Evolutionary conservation across 2,329 filamentous ascomycete species (phyloP).

Genomic region (Phoma sp.): DNA sequence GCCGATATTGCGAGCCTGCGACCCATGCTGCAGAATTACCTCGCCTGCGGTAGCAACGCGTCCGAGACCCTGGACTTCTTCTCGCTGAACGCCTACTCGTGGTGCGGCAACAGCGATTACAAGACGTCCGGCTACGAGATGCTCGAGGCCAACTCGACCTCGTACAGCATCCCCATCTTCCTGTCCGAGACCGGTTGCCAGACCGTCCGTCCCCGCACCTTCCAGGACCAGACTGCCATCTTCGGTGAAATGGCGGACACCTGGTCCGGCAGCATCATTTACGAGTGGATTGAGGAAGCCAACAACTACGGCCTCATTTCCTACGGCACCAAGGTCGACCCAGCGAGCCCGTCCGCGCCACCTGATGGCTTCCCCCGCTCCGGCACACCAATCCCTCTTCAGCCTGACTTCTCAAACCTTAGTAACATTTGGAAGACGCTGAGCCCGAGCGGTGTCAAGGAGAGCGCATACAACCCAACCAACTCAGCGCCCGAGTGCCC

Average conservation of each 20-base stretch:
- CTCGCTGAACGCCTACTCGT: constrained; percentile 81
- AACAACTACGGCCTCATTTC: constrained; percentile 83
- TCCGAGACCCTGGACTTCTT: constrained; percentile 80
- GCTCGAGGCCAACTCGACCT: constrained; percentile 70
- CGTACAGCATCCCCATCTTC: constrained; percentile 67
- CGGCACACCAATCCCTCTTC: constrained; percentile 75
- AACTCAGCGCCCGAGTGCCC: constrained; percentile 73
- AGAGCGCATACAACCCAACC: constrained; percentile 68
- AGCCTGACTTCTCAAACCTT: constrained; percentile 80
- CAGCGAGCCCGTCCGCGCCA: constrained; percentile 53
- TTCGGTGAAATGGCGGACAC: constrained; percentile 77
- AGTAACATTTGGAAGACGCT: constrained; percentile 77
- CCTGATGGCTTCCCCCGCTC: constrained; percentile 72
- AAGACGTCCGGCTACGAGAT: constrained; percentile 70
- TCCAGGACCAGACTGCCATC: constrained; percentile 77
- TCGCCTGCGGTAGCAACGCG: constrained; percentile 76
- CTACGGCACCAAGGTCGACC: constrained; percentile 69
- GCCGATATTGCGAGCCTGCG: constrained; percentile 78
- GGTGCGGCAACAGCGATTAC: constrained; percentile 59
- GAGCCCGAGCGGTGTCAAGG: constrained; percentile 71
- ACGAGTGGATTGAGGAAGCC: constrained; percentile 87
- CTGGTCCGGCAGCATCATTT: constrained; percentile 81
- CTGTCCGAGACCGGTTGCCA: constrained; percentile 89
- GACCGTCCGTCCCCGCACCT: constrained; percentile 64
- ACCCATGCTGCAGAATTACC: constrained; percentile 72